A percentile compares a stretch with the other conserved stretches of the same genome.
These are phyloP conservation scores for Chionographis japonica DNA, from an alignment of 106 monocot genomes.

Conservation along the genomic window DNA sequence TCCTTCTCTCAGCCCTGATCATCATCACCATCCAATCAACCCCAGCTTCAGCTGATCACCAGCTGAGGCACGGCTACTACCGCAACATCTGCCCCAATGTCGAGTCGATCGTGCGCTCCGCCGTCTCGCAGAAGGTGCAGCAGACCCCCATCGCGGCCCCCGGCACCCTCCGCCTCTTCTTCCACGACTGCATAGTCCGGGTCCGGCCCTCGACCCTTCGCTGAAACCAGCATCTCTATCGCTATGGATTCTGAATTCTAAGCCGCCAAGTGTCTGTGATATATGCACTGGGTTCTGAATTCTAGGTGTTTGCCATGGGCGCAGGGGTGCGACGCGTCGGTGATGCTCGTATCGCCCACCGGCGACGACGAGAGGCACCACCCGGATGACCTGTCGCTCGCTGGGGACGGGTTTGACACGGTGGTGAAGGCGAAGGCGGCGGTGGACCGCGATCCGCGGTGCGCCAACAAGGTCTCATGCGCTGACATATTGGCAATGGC, in stretches of 20 bases:
- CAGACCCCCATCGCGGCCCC: slow-evolving; percentile 71
- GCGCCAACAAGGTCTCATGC: slow-evolving; percentile 67
- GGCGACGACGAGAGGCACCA: slow-evolving; percentile 59
- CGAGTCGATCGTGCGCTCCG: slow-evolving; percentile 56
- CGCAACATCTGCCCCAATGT: slow-evolving; percentile 71
- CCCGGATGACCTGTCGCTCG: slow-evolving; percentile 39
- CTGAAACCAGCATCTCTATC: no score
- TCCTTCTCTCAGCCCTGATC: no score
- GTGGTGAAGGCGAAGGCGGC: slow-evolving; percentile 63
- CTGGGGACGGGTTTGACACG: slow-evolving; percentile 66
- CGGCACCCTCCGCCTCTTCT: slow-evolving; percentile 82
- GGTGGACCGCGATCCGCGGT: slow-evolving; percentile 43
- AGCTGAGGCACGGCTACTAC: slow-evolving; percentile 69
- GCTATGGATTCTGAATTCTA: no score
- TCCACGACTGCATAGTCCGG: slow-evolving; percentile 81
- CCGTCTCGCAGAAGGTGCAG: slow-evolving; percentile 48
- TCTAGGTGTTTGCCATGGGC: background rate
- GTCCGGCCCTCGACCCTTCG: slow-evolving; percentile 14
- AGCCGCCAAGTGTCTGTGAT: no score
- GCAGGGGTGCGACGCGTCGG: slow-evolving; percentile 79
- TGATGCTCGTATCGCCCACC: slow-evolving; percentile 44
- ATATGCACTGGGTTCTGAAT: no score
- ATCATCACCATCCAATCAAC: no score
- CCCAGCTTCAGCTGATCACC: background rate
- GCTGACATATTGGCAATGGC: slow-evolving; percentile 75